Base-by-base conservation (phyloP, 495 filamentous ascomycete species). In the Neurospora sp. region DNA sequence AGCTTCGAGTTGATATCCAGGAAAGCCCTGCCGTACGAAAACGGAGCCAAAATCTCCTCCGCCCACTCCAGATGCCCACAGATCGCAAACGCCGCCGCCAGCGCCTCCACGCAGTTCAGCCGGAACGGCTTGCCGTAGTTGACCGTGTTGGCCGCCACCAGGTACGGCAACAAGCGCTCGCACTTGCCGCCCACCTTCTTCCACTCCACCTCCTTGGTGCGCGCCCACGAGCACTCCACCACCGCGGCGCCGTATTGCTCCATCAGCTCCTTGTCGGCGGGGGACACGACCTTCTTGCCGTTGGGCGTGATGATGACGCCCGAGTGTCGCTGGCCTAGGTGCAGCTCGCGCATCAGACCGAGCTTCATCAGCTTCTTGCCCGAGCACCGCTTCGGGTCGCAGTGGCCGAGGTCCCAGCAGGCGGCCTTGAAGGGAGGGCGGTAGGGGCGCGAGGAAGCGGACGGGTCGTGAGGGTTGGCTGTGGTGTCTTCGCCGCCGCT, bases 321-420 rank as follows among this genome's bases (percentile, higher is more conserved):
- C 41, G 90, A 86, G 78, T 93, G 93, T 75, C 93, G 93, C 81
- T 97, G 94, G 40, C 96, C 96, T 40, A 98, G 87, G 76, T 92
- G 89, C 65, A 99, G 89, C 81, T 97, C 92, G 72, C 96, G 90
- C 95, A 99, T 97, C 71, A 98, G 81, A 1, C 95, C 94, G 39
- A 96, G 87, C 76, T 91, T 89, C 86, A 98, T 96, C 44, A 99
- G 86, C 70, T 92, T 89, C 84, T 99, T 98, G 16, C 96, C 96
- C 0, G 95, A 98, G 81, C 96, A 99, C 76, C 96, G 86, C 81
- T 98, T 98, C 8, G 94, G 94, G 80, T 99, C 96, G 83, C 96
- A 99, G 81, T 99, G 96, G 69, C 93, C 94, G 42, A 99, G 84
- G 81, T 99, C 96, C 96, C 96, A 99, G 79, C 95, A 97, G 42